phyloP scores from a whole-genome alignment of 2,329 filamentous ascomycete species.

The Hypoxylon rubiginosum region DNA sequence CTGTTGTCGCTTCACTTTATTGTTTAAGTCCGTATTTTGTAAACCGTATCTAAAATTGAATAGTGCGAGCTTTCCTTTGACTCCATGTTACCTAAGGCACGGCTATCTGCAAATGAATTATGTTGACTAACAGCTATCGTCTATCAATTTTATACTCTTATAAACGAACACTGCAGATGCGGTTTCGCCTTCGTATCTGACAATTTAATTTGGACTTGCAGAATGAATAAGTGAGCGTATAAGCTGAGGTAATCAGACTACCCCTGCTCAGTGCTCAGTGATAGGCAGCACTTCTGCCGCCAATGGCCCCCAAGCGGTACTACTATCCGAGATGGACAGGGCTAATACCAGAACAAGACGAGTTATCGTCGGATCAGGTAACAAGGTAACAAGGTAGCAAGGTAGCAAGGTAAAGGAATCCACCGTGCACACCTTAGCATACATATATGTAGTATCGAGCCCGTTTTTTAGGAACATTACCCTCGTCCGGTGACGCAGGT shows the following conservation, averaged over 20 bases:
- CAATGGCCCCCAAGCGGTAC: neutral
- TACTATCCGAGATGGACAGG: neutral
- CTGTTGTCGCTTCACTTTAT: neutral
- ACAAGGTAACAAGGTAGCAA: neutral
- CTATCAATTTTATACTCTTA: neutral
- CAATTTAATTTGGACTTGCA: no score
- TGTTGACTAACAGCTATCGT: no score
- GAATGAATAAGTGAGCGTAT: no score
- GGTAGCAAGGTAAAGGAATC: no score
- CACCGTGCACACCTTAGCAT: neutral
- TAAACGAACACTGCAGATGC: neutral
- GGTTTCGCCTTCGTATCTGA: no score
- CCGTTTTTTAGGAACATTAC: neutral
- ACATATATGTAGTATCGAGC: neutral
- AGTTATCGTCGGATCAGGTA: neutral
- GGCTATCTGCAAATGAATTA: no score
- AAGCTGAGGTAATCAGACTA: no score
- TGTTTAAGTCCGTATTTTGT: neutral
- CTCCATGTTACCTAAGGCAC: no score
- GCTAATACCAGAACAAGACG: neutral
- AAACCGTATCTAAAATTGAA: no score
- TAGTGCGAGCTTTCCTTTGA: no score
- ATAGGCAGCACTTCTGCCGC: neutral
- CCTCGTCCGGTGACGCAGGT: neutral
- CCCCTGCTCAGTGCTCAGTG: neutral